A percentile compares a stretch with the other conserved stretches of the same genome.
These are phyloP conservation scores for Scortechinia acanthostroma DNA, from an alignment of 2,329 filamentous ascomycete genomes.

Conservation along the genomic window DNA sequence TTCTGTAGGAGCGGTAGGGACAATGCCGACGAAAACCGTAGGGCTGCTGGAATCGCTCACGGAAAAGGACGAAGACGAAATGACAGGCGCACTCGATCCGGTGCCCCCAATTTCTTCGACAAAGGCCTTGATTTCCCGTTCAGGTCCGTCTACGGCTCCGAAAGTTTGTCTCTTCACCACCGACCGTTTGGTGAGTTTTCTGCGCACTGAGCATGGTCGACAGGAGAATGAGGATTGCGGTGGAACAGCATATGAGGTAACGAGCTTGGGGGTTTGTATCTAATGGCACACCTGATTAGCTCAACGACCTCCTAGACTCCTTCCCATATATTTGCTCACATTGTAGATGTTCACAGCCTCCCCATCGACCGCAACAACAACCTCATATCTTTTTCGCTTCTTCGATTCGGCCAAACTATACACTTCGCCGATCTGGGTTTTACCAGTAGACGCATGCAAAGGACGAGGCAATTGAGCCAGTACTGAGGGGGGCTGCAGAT, in stretches of 20 bases:
- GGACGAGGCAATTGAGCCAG: conserved; percentile 34
- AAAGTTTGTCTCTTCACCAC: conserved; percentile 45
- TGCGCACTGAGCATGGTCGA: conserved; percentile 48
- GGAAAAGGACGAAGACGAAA: conserved; percentile 25
- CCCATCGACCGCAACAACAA: conserved; percentile 50
- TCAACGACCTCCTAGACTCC: no score
- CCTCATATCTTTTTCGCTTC: conserved; percentile 55
- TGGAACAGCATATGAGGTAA: conserved; percentile 53
- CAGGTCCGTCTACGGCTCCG: conserved; percentile 35
- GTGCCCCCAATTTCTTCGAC: conserved; percentile 31
- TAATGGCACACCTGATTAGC: no score
- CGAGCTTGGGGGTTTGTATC: conserved; percentile 51
- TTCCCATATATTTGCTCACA: no score
- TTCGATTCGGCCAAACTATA: conserved; percentile 42
- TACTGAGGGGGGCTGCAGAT: conserved; percentile 29
- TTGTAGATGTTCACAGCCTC: conserved; percentile 57
- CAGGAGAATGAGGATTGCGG: conserved; percentile 48
- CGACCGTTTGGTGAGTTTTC: conserved; percentile 31
- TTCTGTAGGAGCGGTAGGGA: conserved; percentile 15
- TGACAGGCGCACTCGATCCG: conserved; percentile 18
- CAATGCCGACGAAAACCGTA: conserved; percentile 23
- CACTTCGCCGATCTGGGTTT: conserved; percentile 33
- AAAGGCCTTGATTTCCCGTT: conserved; percentile 43
- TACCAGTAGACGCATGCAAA: conserved; percentile 25
- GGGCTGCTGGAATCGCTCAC: conserved; percentile 24